phyloP scores from a whole-genome alignment of 805 yeast species.

The Dipodascopsis uninucleata region DNA sequence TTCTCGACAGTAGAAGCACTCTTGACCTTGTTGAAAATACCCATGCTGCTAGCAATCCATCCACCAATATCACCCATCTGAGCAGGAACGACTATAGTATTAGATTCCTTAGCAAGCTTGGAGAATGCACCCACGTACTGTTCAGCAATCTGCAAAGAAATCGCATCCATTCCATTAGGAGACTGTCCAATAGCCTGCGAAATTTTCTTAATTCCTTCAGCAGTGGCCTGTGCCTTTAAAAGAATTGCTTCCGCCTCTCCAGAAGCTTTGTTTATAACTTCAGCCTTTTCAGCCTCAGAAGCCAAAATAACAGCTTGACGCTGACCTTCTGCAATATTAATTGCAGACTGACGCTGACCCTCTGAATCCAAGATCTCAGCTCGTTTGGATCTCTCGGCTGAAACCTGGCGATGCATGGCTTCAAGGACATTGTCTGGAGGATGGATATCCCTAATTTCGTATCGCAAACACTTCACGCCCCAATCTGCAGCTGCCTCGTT shows the following conservation, averaged over 20 bases:
- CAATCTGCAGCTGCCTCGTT: conserved; percentile 82
- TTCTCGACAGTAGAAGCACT: not conserved
- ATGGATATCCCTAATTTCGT: conserved; percentile 83
- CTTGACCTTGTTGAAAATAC: conserved; percentile 57
- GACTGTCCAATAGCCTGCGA: conserved; percentile 66
- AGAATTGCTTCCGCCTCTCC: conserved; percentile 72
- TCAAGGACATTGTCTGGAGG: conserved; percentile 82
- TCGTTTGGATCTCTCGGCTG: conserved; percentile 80
- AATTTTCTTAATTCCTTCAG: conserved; percentile 60
- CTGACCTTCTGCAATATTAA: conserved; percentile 81
- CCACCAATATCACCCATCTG: conserved; percentile 70
- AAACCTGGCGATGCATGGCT: conserved; percentile 88
- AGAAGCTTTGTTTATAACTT: conserved; percentile 61
- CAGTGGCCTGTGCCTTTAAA: conserved; percentile 66
- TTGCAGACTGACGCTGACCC: conserved; percentile 73
- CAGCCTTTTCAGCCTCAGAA: conserved; percentile 66
- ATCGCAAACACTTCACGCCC: conserved; percentile 81
- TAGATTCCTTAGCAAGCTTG: conserved; percentile 75
- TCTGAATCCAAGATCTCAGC: conserved; percentile 86
- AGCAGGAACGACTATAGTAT: conserved; percentile 73
- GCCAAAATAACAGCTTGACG: conserved; percentile 65
- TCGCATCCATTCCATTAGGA: conserved; percentile 72
- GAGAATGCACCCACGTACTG: conserved; percentile 79
- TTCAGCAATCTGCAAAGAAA: conserved; percentile 74
- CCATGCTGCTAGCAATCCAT: conserved; percentile 72